Conservation (phyloP, 1,284 basidiomycete species). For the Moesziomyces sp. region DNA sequence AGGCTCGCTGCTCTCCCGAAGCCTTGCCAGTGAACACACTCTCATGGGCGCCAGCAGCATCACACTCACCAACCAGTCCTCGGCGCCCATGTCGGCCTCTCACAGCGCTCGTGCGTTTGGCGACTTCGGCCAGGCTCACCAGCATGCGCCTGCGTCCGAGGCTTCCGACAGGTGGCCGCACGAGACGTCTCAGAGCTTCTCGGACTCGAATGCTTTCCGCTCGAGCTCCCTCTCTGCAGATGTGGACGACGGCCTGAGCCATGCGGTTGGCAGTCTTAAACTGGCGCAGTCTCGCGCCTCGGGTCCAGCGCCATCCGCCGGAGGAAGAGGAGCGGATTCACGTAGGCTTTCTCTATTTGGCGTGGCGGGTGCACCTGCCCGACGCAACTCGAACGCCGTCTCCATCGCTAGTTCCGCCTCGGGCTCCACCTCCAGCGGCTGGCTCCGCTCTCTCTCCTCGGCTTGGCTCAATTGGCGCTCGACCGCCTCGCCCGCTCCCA, state of each 20-base stretch:
- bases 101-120: slow-evolving; percentile 8
- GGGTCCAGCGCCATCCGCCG: slow-evolving; percentile 12
- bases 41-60: slow-evolving; percentile 52
- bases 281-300: slow-evolving; percentile 43
- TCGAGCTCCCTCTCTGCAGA: slow-evolving; percentile 2
- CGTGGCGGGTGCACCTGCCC: slow-evolving; percentile 18
- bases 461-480: slow-evolving; percentile 51
- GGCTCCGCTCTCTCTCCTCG: slow-evolving; percentile 51
- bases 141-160: slow-evolving; percentile 7
- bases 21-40: slow-evolving; percentile 53
- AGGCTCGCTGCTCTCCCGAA: slow-evolving; percentile 41
- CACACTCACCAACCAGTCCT: slow-evolving; percentile 35
- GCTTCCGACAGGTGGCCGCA: slow-evolving; percentile 2
- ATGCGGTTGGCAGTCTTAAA: slow-evolving; percentile 51
- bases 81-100: not conserved
- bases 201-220: slow-evolving; percentile 9
- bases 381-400: slow-evolving; percentile 43
- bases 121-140: slow-evolving; percentile 9
- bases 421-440: slow-evolving; percentile 38
- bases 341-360: slow-evolving; percentile 43
- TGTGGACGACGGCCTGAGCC: slow-evolving; percentile 26
- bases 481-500: slow-evolving; percentile 33
- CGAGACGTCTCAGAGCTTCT: slow-evolving; percentile 25
- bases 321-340: slow-evolving; percentile 14
- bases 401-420: slow-evolving; percentile 38